These are phyloP conservation scores for Suillus placidus DNA, from an alignment of 768 basidiomycete species.

Conservation along the genomic window DNA sequence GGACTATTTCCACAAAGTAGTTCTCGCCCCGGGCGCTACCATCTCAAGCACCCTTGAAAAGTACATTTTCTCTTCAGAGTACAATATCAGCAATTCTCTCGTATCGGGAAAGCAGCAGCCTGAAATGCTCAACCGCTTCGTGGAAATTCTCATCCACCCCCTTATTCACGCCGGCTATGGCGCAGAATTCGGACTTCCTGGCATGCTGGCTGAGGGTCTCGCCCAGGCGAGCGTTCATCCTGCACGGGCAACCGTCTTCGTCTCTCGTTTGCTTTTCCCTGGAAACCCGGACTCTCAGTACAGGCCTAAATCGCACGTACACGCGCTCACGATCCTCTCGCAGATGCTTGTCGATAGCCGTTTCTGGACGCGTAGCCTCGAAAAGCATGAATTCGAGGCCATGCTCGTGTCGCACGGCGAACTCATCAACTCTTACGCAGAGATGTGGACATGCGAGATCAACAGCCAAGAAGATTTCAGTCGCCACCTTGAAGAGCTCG, in stretches of 20 bases:
- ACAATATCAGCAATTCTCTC: conserved; percentile 42
- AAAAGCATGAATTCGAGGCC: conserved; percentile 38
- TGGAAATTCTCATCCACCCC: conserved; percentile 65
- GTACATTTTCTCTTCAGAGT: conserved; percentile 57
- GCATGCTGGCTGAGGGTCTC: conserved; percentile 70
- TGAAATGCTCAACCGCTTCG: conserved; percentile 60
- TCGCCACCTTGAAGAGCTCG: conserved; percentile 62
- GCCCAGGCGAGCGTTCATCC: conserved; percentile 58
- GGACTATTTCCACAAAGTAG: conserved; percentile 33
- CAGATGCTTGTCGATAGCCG: conserved; percentile 54
- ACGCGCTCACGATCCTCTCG: conserved; percentile 55
- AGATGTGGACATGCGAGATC: conserved; percentile 48
- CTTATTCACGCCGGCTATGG: conserved; percentile 68
- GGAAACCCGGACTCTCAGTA: conserved; percentile 30
- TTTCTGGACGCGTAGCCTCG: conserved; percentile 34
- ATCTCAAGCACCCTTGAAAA: conserved; percentile 54
- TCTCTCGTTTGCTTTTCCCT: conserved; percentile 36
- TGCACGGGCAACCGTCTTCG: conserved; percentile 37
- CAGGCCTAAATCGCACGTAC: conserved; percentile 35
- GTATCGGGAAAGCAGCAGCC: conserved; percentile 41
- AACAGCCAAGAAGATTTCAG: conserved; percentile 42
- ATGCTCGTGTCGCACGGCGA: conserved; percentile 41
- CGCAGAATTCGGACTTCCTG: conserved; percentile 63
- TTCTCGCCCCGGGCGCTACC: conserved; percentile 30
- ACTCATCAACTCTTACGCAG: conserved; percentile 45